Evolutionary conservation across 805 yeast genomes (phyloP).

Genomic region (Yamadazyma philogaea): DNA sequence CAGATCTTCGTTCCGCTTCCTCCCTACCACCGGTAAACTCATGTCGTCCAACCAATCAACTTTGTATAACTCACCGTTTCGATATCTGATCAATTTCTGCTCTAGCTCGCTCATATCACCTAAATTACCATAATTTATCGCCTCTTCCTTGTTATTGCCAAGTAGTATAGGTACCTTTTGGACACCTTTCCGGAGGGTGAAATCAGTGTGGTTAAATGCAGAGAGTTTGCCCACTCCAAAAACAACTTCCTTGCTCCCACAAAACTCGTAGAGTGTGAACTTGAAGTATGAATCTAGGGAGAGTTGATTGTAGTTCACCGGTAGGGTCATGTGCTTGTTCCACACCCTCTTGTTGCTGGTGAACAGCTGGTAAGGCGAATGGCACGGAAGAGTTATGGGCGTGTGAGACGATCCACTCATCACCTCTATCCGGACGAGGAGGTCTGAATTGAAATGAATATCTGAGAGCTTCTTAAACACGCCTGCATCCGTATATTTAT

Average conservation of each 20-base stretch:
- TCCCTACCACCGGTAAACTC: constrained; percentile 13
- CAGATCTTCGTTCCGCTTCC: not conserved
- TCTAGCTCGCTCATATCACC: constrained; percentile 40
- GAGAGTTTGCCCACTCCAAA: constrained; percentile 62
- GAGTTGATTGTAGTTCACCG: constrained; percentile 70
- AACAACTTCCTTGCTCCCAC: constrained; percentile 46
- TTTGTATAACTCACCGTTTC: constrained; percentile 59
- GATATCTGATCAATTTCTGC: constrained; percentile 55
- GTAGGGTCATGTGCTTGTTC: constrained; percentile 72
- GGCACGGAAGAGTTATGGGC: constrained; percentile 28
- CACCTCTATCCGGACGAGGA: constrained; percentile 29
- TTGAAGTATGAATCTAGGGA: constrained; percentile 58
- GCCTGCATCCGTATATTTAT: constrained; percentile 32
- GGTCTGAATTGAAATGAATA: constrained; percentile 33
- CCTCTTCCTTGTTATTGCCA: not conserved
- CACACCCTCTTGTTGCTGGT: constrained; percentile 46
- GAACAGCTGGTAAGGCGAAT: constrained; percentile 35
- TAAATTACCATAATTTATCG: constrained; percentile 18
- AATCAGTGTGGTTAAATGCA: constrained; percentile 52
- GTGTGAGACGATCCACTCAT: constrained; percentile 31
- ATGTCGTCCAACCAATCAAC: constrained; percentile 74
- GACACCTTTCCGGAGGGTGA: constrained; percentile 67
- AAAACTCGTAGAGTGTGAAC: constrained; percentile 66
- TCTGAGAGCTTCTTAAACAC: constrained; percentile 33
- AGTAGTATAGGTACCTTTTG: constrained; percentile 45